Percentiles rank a stretch among this genome's conserved stretches.
Evolutionary conservation across 2,329 filamentous ascomycete species (phyloP).

Genomic region (Neopestalotiopsis sp.): DNA sequence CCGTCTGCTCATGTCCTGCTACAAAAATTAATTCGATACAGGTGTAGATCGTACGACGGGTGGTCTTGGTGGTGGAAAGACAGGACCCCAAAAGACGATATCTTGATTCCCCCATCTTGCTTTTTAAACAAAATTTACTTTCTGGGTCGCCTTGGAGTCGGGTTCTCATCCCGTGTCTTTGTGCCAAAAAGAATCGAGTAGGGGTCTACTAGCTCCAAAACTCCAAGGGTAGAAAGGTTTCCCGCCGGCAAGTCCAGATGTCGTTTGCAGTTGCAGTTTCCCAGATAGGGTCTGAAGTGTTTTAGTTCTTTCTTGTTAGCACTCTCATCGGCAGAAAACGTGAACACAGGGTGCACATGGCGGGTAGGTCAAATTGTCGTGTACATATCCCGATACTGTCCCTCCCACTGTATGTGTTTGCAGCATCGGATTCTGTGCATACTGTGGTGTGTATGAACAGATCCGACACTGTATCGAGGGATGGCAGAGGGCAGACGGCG

Average conservation of each 20-base stretch:
- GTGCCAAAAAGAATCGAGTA: not conserved
- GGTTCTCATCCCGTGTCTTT: not conserved
- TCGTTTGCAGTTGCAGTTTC: not conserved
- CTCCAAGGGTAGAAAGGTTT: not conserved
- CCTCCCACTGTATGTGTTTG: not conserved
- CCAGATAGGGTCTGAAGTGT: not conserved
- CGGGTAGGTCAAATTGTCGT: not conserved
- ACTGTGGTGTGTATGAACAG: not conserved
- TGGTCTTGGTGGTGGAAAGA: not conserved
- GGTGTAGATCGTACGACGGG: not conserved
- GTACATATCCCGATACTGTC: not conserved
- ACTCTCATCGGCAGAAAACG: no score
- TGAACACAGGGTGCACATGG: no score
- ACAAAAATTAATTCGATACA: not conserved
- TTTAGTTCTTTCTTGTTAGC: no score
- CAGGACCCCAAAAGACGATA: not conserved
- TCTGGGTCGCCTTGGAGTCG: not conserved
- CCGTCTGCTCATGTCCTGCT: not conserved
- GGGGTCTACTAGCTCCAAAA: not conserved
- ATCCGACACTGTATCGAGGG: not conserved
- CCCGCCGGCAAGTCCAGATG: not conserved
- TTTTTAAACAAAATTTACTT: not conserved
- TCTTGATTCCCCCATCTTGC: not conserved
- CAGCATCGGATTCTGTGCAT: not conserved
- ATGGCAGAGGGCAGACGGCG: no score